Percentiles rank a stretch among this genome's conserved stretches.
Conservation (phyloP, 176 grass and related monocot species). For the Olyra latifolia region DNA sequence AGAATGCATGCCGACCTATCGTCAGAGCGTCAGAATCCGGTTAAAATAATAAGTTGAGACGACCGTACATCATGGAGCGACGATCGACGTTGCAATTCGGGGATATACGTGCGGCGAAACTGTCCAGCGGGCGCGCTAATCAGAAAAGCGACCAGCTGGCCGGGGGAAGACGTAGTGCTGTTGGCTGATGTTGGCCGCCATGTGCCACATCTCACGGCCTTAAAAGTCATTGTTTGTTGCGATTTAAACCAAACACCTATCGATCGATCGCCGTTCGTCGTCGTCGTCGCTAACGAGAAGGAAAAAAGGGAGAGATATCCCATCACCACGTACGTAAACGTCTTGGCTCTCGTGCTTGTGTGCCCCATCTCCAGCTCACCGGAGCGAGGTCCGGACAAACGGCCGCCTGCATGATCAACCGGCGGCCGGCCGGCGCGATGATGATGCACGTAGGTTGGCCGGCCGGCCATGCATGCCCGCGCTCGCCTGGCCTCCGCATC, state of each 20-base stretch:
- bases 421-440: background rate
- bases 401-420: background rate
- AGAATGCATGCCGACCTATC: too few species aligned
- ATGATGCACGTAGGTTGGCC: background rate
- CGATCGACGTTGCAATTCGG: too few species aligned
- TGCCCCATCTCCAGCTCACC: conserved; percentile 11
- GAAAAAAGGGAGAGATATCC: background rate
- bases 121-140: background rate
- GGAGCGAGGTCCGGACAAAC: background rate
- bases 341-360: background rate
- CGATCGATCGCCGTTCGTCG: too few species aligned
- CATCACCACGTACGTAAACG: background rate
- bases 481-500: background rate
- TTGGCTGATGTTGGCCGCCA: conserved; percentile 16
- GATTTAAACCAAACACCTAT: background rate
- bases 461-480: background rate
- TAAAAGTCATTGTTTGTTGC: conserved; percentile 28
- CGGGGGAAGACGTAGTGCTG: background rate
- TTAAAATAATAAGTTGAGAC: too few species aligned
- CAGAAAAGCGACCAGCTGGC: background rate
- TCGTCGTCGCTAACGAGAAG: background rate
- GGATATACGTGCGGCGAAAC: too few species aligned
- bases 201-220: conserved; percentile 20
- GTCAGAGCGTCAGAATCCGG: too few species aligned
- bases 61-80: too few species aligned